Evolutionary conservation across 768 basidiomycete species (phyloP).

Genomic region (Trametopsis cervina): DNA sequence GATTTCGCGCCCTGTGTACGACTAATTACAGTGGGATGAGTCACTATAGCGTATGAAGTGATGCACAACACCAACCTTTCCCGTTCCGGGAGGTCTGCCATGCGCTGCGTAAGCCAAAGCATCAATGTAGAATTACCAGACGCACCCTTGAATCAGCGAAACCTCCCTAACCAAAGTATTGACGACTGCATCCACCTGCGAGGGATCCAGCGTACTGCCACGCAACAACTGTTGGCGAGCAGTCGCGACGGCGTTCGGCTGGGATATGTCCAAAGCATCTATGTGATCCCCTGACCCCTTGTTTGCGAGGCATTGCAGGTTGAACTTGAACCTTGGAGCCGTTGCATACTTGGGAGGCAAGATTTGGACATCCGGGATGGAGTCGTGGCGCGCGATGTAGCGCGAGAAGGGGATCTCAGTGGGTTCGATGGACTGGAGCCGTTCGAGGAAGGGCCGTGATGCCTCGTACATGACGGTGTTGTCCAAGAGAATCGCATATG

Average conservation of each 20-base stretch:
- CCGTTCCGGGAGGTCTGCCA: constrained; percentile 67
- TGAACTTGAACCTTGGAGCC: constrained; percentile 48
- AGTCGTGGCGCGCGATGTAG: constrained; percentile 39
- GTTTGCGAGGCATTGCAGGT: constrained; percentile 49
- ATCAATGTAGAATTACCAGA: background rate
- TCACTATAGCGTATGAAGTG: background rate
- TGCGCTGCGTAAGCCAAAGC: too few relatives aligned
- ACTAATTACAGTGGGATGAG: constrained; percentile 28
- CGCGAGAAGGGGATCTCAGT: constrained; percentile 46
- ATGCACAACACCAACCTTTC: constrained; percentile 44
- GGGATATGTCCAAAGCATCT: constrained; percentile 34
- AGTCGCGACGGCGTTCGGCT: constrained; percentile 35
- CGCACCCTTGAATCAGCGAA: constrained; percentile 66
- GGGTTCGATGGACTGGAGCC: constrained; percentile 46
- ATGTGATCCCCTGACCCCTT: constrained; percentile 24
- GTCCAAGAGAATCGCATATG: constrained; percentile 42
- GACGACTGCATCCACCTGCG: constrained; percentile 66
- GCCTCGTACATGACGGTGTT: constrained; percentile 61
- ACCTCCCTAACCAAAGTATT: constrained; percentile 54
- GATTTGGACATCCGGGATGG: constrained; percentile 28
- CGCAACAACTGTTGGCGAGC: constrained; percentile 39
- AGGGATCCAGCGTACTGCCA: constrained; percentile 55
- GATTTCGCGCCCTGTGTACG: constrained; percentile 63
- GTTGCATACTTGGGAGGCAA: constrained; percentile 48
- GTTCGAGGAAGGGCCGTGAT: constrained; percentile 60